These are phyloP conservation scores for Penicillium sp. DNA, from an alignment of 2,329 filamentous ascomycete genomes.

Conservation along the genomic window DNA sequence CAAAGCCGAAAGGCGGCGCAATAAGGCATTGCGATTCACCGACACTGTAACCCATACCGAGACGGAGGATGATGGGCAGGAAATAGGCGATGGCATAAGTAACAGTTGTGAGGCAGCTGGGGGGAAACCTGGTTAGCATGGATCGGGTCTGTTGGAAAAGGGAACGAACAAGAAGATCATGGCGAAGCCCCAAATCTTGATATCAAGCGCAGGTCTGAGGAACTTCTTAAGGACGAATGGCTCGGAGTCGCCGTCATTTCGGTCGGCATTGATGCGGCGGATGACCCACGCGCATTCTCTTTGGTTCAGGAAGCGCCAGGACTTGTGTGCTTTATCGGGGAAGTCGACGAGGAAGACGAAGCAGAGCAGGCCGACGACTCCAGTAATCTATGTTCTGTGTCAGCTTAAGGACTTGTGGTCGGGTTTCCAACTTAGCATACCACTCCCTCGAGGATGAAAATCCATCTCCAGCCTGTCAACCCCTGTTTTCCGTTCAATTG, in stretches of 20 bases:
- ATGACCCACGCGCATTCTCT: constrained; percentile 49
- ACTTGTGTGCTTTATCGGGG: constrained; percentile 31
- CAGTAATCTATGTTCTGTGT: constrained; percentile 24
- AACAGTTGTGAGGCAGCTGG: constrained; percentile 65
- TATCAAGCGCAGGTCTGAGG: constrained; percentile 46
- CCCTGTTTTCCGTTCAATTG: constrained; percentile 44
- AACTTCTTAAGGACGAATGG: constrained; percentile 49
- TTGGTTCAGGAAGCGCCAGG: constrained; percentile 35
- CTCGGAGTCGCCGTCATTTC: constrained; percentile 50
- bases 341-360: constrained; percentile 40
- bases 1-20: constrained; percentile 65
- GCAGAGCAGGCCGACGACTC: constrained; percentile 27
- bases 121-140: constrained; percentile 21
- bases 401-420: neutral
- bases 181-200: constrained; percentile 55
- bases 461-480: constrained; percentile 51
- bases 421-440: constrained; percentile 14
- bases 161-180: constrained; percentile 46
- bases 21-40: constrained; percentile 65
- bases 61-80: constrained; percentile 66
- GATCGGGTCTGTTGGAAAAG: neutral
- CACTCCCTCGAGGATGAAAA: constrained; percentile 54
- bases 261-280: constrained; percentile 51
- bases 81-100: constrained; percentile 78
- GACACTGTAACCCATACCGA: constrained; percentile 61